Percentiles rank a stretch among this genome's conserved stretches.
Evolutionary conservation across 1,139 yeast genomes (phyloP).

Genomic region (Nakaseomyces delphensis): DNA sequence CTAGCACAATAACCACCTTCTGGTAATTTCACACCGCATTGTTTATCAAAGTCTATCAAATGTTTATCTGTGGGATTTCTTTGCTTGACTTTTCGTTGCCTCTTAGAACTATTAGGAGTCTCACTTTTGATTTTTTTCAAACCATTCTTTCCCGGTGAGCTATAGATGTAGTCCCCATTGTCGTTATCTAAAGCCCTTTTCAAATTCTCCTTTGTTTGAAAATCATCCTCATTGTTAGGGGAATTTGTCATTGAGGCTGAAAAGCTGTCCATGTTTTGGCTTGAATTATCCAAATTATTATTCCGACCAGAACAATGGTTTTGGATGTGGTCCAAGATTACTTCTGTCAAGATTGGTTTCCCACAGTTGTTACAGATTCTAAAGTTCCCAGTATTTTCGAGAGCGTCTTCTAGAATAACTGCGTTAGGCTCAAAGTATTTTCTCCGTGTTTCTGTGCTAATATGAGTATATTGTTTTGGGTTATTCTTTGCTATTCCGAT

Average conservation of each 20-base stretch:
- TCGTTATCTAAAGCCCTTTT: conserved; percentile 4
- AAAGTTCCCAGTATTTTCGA: conserved; percentile 41
- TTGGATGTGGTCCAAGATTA: conserved; percentile 36
- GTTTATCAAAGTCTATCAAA: conserved; percentile 87
- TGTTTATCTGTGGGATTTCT: conserved; percentile 58
- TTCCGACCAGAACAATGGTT: conserved; percentile 23
- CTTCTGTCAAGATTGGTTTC: conserved; percentile 41
- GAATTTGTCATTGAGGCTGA: conserved; percentile 1
- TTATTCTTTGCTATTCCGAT: conserved; percentile 18
- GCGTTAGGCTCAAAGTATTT: conserved; percentile 21
- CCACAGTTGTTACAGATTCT: conserved; percentile 60
- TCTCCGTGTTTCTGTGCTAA: conserved; percentile 14
- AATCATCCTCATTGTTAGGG: conserved; percentile 6
- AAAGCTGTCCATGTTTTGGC: conserved; percentile 1
- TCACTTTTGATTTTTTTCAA: conserved; percentile 15
- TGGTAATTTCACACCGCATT: conserved; percentile 92
- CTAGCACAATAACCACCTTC: conserved; percentile 93
- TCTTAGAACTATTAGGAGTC: conserved; percentile 20
- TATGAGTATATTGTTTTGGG: conserved; percentile 13
- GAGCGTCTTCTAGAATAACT: conserved; percentile 34
- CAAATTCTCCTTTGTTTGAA: conserved; percentile 3
- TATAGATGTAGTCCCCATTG: conserved; percentile 12
- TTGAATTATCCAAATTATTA: conserved; percentile 29
- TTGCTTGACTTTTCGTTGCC: conserved; percentile 40
- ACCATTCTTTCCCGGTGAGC: conserved; percentile 10